These are phyloP conservation scores for Potentilla sterilis DNA, from an alignment of 306 rosid genomes.

Conservation along the genomic window DNA sequence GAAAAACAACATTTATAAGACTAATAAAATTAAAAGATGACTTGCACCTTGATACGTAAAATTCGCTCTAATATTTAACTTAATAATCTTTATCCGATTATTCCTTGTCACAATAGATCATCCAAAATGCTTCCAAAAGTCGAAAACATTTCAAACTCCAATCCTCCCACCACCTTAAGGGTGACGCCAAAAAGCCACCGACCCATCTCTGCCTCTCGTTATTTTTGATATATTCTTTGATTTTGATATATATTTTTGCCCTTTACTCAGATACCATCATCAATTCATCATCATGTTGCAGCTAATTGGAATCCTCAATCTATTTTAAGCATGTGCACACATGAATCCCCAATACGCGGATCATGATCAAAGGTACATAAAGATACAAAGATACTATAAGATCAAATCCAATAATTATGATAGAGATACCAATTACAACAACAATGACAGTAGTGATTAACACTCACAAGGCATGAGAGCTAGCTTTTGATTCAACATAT, in stretches of 20 bases:
- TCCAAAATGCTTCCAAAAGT: background rate
- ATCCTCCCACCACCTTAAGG: background rate
- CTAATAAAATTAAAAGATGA: too few relatives aligned
- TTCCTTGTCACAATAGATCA: background rate
- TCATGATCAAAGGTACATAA: background rate
- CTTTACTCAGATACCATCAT: background rate
- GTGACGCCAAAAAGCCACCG: background rate
- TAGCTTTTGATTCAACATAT: background rate
- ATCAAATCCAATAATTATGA: background rate
- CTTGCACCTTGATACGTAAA: too few relatives aligned
- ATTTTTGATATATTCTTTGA: too few relatives aligned
- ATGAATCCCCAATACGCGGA: background rate
- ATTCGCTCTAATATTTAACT: too few relatives aligned
- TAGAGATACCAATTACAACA: background rate
- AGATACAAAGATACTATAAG: constrained; percentile 5
- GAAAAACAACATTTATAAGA: too few relatives aligned
- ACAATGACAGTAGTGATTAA: background rate
- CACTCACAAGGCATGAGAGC: constrained; percentile 4
- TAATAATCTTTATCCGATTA: background rate
- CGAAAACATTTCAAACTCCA: constrained; percentile 2
- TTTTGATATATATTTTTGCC: too few relatives aligned
- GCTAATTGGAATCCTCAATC: background rate
- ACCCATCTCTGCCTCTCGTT: constrained; percentile 6
- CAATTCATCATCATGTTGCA: background rate
- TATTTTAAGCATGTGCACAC: background rate